These are phyloP conservation scores for Kuraishia floccosa DNA, from an alignment of 805 yeast species.

Conservation along the genomic window DNA sequence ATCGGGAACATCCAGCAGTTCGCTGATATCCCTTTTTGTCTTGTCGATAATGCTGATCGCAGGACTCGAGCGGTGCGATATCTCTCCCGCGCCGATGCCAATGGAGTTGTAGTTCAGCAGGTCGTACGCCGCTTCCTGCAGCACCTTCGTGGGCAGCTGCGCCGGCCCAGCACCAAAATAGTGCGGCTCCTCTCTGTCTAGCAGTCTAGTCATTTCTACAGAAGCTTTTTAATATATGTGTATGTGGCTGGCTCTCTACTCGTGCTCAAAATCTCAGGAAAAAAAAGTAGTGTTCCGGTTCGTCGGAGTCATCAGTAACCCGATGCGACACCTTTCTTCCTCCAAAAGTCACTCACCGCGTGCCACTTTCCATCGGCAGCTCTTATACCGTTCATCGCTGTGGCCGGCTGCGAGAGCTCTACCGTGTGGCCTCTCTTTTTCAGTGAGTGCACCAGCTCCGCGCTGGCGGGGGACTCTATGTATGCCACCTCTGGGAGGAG, in stretches of 20 bases:
- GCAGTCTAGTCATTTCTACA: conserved; percentile 8
- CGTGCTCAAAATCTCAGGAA: too few relatives aligned
- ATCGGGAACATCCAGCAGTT: conserved; percentile 71
- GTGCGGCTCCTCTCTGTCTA: conserved; percentile 59
- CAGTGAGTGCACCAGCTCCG: conserved; percentile 24
- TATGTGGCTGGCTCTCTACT: too few relatives aligned
- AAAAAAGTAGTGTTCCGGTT: too few relatives aligned
- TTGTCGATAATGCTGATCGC: conserved; percentile 70
- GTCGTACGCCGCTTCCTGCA: conserved; percentile 82
- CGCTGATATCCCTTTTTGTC: conserved; percentile 55
- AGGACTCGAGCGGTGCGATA: conserved; percentile 85
- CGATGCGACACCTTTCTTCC: conserved; percentile 68
- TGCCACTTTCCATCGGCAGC: conserved; percentile 30
- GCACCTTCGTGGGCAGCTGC: conserved; percentile 68
- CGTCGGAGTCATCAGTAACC: conserved; percentile 32
- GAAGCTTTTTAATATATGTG: too few relatives aligned
- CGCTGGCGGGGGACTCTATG: conserved; percentile 44
- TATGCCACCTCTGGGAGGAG: conserved; percentile 59
- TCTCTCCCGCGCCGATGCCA: conserved; percentile 90
- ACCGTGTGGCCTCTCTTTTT: conserved; percentile 37
- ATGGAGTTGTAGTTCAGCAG: conserved; percentile 55
- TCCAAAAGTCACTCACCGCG: conserved; percentile 87
- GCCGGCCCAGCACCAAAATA: conserved; percentile 99
- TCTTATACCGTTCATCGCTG: conserved; percentile 49
- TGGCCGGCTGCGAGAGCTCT: conserved; percentile 28